Conservation (phyloP, 306 rosid genomes). For the Vigna nakashimae region DNA sequence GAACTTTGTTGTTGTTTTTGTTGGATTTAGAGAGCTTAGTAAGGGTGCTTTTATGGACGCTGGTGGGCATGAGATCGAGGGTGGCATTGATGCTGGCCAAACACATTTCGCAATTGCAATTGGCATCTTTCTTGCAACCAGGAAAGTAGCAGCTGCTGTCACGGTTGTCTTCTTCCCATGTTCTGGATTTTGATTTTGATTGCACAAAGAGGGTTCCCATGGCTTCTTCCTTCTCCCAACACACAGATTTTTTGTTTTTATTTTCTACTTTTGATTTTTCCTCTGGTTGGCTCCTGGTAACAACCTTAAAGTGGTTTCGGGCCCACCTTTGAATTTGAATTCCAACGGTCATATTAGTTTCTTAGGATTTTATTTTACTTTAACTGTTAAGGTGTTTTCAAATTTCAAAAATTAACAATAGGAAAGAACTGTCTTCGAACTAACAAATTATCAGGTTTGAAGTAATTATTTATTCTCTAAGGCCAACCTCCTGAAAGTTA, state of each 20-base stretch:
- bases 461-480: no score
- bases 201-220: constrained; percentile 49
- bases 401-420: background rate
- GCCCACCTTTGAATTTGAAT: constrained; percentile 44
- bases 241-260: no score
- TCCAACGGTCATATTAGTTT: constrained; percentile 59
- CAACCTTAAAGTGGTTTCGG: constrained; percentile 1
- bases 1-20: background rate
- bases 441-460: no score
- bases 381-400: background rate
- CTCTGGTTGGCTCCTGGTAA: background rate
- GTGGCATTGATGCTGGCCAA: constrained; percentile 88
- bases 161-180: constrained; percentile 50
- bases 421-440: no score
- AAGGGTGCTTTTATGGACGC: constrained; percentile 67
- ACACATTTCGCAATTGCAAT: constrained; percentile 78
- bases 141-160: constrained; percentile 85
- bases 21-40: constrained; percentile 63
- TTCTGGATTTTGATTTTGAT: constrained; percentile 61
- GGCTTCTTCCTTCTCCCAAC: constrained; percentile 26
- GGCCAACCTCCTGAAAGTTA: no score
- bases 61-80: constrained; percentile 77
- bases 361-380: background rate
- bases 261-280: background rate
- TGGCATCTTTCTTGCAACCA: constrained; percentile 79